Evolutionary conservation across 441 rosid species (phyloP), one percentile per base, ranked within the genome.

Genomic region (Geranium incanum): DNA sequence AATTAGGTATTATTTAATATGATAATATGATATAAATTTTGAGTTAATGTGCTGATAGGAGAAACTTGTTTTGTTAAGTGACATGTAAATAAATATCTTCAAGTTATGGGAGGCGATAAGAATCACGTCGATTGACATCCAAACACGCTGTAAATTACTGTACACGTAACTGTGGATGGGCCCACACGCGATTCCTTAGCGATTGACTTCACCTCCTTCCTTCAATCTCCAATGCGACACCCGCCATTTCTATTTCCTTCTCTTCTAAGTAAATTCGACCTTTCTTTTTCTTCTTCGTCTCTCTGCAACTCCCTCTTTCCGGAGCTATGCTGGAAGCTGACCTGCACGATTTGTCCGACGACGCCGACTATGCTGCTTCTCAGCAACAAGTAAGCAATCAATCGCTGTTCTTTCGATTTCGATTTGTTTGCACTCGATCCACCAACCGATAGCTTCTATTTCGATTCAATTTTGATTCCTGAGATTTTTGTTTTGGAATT

Each of bases 311-410:
- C 33, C 0, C 33, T 28, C 33, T 28, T 37, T 4, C 13, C 48
- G 67, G 9, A n/a, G 37, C 63, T 57, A n/a, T 7, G n/a, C 68
- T 82, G 71, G 92, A 92, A 84, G 59, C 90, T 6, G 99, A 92
- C 72, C 83, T 85, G 66, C 86, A 86, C 68, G 99, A 95, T 79
- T 86, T 95, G 71, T 89, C 98, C 3, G 99, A 95, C 85, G 99
- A 95, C 82, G 90, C 98, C 64, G 98, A 95, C 79, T 95, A 91
- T 85, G 98, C 97, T 1, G 98, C 95, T 7, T 92, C 99, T 37
- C 80, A 84, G 55, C 91, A 82, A 33, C 94, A 93, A 76, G 98
- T 91, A 83, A 72, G 77, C 73, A 63, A 8, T 68, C 72, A 36
- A 19, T 67, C 66, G 3, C 0, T 5, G 63, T 16, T 4, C 8